Percentiles rank a stretch among this genome's conserved stretches.
Conservation (phyloP, 73 alveolate species). For the Durusdinium trenchii region DNA sequence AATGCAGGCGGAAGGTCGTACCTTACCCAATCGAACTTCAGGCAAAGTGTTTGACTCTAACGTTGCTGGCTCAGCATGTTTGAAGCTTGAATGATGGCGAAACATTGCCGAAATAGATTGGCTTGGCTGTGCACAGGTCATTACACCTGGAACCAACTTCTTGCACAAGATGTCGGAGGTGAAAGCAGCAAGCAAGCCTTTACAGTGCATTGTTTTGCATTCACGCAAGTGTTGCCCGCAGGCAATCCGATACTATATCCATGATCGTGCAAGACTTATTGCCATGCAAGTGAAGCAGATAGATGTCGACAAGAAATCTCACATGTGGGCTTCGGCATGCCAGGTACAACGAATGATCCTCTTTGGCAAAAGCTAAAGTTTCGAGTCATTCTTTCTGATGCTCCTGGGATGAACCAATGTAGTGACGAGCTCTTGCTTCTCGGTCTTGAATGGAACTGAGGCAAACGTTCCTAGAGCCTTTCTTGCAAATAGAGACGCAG, state of each 20-base stretch:
- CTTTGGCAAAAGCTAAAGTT: constrained; percentile 94
- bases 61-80: constrained; percentile 5
- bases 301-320: not conserved
- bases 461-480: constrained; percentile 77
- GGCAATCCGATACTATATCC: constrained; percentile 93
- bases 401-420: not conserved
- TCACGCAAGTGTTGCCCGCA: not conserved
- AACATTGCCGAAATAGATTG: not conserved
- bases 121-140: not conserved
- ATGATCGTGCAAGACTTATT: constrained; percentile 50
- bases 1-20: constrained; percentile 73
- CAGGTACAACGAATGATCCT: constrained; percentile 91
- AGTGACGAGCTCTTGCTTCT: not conserved
- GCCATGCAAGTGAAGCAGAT: not conserved
- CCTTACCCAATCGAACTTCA: constrained; percentile 54
- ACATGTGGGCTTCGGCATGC: not conserved
- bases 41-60: constrained; percentile 77
- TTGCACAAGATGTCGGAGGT: constrained; percentile 93
- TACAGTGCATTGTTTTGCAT: not conserved
- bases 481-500: constrained; percentile 11
- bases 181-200: not conserved
- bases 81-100: too few relatives aligned
- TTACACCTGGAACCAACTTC: constrained; percentile 95
- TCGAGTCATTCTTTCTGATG: constrained; percentile 87
- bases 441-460: not conserved